Base-by-base conservation (phyloP, 2,329 filamentous ascomycete species). In the Phoma herbarum region DNA sequence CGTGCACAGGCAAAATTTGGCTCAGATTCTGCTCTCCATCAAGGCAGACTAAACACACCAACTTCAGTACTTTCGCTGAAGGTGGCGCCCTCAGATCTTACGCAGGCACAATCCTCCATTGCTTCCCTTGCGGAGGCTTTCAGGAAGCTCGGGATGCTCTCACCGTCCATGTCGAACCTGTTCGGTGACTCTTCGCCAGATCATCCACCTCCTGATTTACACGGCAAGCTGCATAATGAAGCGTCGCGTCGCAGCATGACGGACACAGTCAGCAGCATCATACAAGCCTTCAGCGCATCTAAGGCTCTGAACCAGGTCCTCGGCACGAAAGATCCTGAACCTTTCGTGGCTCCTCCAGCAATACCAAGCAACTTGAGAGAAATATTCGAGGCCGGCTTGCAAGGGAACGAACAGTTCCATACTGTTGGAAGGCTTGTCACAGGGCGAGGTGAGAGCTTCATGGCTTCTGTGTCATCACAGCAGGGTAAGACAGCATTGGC, bases 301-400 rank as follows among this genome's bases (percentile, higher is more conserved):
- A 57, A 49, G 43, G 45, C 29, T 12, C n/a, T 70, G 16, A 61
- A 67, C 22, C 60, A 64, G 10, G 39, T 61, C 2, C 22, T 70
- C 6, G 65, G 63, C 10, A n/a, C 54, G 12, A 28, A 53, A 18
- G 41, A 54, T 7, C 43, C 65, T 2, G 44, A 62, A 16, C 63
- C 62, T 9, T 70, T 61, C 9, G n/a, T 33, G 7, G 7, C 33
- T 7, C 56, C 56, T 4, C 50, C 56, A 28, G 31, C 16, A 0
- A 54, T 59, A 10, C 45, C 56, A 10, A 10, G 3, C 8, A n/a
- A 46, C 16, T 14, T 54, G 6, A 12, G 7, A 20, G 20, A 44
- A n/a, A 45, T 12, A 16, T 59, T 54, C 14, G 56, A 59, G 18
- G 22, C 45, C 10, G 50, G 45, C 4, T 12, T 50, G 11, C 26